Evolutionary conservation across 805 yeast genomes (phyloP).

Genomic region (Saccharomycopsis vini): DNA sequence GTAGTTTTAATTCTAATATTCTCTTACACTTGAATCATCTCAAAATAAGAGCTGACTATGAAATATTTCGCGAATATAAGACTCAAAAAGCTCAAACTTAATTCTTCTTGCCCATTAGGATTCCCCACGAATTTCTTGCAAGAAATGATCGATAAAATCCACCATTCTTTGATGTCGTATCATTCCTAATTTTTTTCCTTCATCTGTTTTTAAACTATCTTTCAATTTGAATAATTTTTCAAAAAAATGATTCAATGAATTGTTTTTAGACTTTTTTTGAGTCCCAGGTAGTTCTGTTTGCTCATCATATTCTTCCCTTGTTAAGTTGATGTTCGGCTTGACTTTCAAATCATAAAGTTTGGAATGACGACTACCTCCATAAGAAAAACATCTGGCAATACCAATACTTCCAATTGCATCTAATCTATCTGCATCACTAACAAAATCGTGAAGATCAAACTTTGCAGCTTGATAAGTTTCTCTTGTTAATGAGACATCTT

Average conservation of each 20-base stretch:
- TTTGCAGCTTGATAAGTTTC: not conserved
- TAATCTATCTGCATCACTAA: conserved; percentile 33
- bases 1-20: too few species aligned
- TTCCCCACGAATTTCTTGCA: conserved; percentile 14
- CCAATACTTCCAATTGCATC: conserved; percentile 32
- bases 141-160: conserved; percentile 17
- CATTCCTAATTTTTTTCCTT: conserved; percentile 20
- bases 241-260: conserved; percentile 25
- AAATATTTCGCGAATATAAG: too few species aligned
- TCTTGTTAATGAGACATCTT: too few species aligned
- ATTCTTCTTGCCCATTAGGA: too few species aligned
- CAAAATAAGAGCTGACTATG: too few species aligned
- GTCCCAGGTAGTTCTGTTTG: conserved; percentile 7
- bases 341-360: conserved; percentile 21
- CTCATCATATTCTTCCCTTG: conserved; percentile 11
- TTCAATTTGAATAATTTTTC: conserved; percentile 26
- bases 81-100: too few species aligned
- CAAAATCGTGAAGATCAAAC: conserved; percentile 23
- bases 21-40: too few species aligned
- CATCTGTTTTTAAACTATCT: conserved; percentile 24
- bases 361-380: conserved; percentile 23
- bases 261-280: conserved; percentile 8
- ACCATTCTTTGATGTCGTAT: conserved; percentile 23
- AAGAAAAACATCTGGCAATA: conserved; percentile 28
- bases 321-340: conserved; percentile 6